Base-by-base conservation (phyloP, 768 basidiomycete species). In the Pisolithus marmoratus region DNA sequence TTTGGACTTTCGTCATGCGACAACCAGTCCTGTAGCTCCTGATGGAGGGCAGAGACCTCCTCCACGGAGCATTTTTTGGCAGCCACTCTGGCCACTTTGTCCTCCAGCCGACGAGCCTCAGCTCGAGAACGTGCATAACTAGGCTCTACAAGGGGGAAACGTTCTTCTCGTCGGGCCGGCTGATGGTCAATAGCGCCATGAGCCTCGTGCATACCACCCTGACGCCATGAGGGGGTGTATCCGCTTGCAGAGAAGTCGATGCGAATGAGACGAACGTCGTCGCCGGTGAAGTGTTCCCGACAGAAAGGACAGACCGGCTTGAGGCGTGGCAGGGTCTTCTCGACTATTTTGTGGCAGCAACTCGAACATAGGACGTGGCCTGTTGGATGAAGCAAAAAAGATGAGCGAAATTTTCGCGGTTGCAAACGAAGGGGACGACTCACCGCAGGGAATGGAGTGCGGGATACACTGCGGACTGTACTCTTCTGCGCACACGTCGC, bases 401-500 rank as follows among this genome's bases (percentile, higher is more conserved):
- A 2, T 45, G 1, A 54, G 37, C 43, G 45, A 55, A 66, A 72
- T 63, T 60, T 57, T 63, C 52, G 23, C 50, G 41, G 31, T 20
- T 36, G 20, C 50, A 42, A 41, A 52, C 24, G 55, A 48, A 17
- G 34, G 27, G 55, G 55, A 22, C 69, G 4, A 24, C 79, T 58
- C 48, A 88, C 88, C 88, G 72, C 88, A 90, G 54, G 88, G 84
- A 65, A 90, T 89, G 48, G 81, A 87, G 67, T 90, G 84, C 55
- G 88, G 88, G 56, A 80, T 72, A 67, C 81, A 82, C 61, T 83
- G 83, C 52, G 81, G 74, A 65, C 84, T 84, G 71, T 80, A 90
- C 75, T 90, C 87, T 72, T 90, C 87, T 63, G 87, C 87, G 76
- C 88, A 90, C 65, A 90, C 88, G 78, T 90, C 88, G 83, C 88